phyloP scores from a whole-genome alignment of 192 early-diverging fungal genomes.

The Linnemannia elongata region DNA sequence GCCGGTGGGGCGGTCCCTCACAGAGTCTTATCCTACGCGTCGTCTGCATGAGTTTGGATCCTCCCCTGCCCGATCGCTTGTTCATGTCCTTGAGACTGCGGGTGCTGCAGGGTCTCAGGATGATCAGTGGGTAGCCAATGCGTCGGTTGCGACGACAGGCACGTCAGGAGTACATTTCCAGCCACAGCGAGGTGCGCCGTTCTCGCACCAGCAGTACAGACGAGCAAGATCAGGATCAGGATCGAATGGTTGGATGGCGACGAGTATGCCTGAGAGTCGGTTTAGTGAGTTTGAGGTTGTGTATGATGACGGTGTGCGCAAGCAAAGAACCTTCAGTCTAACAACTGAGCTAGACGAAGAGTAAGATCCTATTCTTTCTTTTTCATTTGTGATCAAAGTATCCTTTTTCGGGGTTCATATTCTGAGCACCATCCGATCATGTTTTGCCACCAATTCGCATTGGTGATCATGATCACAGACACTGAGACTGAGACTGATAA shows the following conservation, averaged over 20 bases:
- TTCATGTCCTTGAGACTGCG: slow-evolving; percentile 21
- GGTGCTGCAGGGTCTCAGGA: neutral
- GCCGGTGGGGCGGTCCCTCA: neutral
- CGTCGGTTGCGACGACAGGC: slow-evolving; percentile 12
- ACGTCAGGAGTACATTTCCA: slow-evolving; percentile 31
- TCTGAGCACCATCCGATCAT: neutral
- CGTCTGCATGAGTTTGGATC: slow-evolving; percentile 18
- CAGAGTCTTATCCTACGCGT: slow-evolving; percentile 19
- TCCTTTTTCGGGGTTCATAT: neutral
- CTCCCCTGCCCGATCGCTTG: slow-evolving; percentile 32
- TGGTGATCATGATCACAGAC: too few relatives aligned
- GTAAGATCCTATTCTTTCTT: slow-evolving; percentile 7
- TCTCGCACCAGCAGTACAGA: neutral
- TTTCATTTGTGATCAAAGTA: too few relatives aligned
- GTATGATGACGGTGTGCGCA: slow-evolving; percentile 54
- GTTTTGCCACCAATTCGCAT: neutral
- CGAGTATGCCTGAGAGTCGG: slow-evolving; percentile 44
- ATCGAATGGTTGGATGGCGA: slow-evolving; percentile 33
- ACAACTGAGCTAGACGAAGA: slow-evolving; percentile 38
- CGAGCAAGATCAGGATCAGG: slow-evolving; percentile 10
- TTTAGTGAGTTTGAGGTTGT: slow-evolving; percentile 56
- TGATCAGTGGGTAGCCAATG: neutral
- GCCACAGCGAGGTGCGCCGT: slow-evolving; percentile 11
- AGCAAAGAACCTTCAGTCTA: slow-evolving; percentile 50
- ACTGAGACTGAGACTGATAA: neutral